Percentiles rank a stretch among this genome's conserved stretches.
These are phyloP conservation scores for Microsporum ferrugineum DNA, from an alignment of 2,329 filamentous ascomycete genomes.

Conservation along the genomic window DNA sequence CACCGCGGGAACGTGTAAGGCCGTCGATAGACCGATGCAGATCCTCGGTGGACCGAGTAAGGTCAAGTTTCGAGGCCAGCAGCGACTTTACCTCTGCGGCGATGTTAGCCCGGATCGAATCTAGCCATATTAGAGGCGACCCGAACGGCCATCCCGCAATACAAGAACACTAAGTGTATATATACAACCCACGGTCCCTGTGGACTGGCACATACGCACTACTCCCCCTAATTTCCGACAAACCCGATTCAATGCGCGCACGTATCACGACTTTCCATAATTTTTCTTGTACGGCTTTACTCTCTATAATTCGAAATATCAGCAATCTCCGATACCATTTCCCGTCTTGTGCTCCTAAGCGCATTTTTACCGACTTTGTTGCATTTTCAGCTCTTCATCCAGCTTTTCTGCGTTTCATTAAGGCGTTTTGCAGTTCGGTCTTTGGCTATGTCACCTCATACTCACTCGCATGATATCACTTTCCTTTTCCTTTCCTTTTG, in stretches of 20 bases:
- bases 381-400: not conserved
- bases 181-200: constrained; percentile 21
- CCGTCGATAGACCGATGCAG: constrained; percentile 83
- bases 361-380: not conserved
- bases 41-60: constrained; percentile 73
- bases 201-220: constrained; percentile 25
- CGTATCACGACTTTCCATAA: constrained; percentile 3
- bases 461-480: constrained; percentile 1
- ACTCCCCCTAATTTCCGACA: constrained; percentile 4
- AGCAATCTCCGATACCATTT: constrained; percentile 5
- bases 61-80: constrained; percentile 74
- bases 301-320: constrained; percentile 2
- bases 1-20: constrained; percentile 56
- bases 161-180: constrained; percentile 11
- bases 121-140: constrained; percentile 47
- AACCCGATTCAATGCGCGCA: constrained; percentile 1
- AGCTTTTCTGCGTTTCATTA: constrained; percentile 1
- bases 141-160: constrained; percentile 6
- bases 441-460: constrained; percentile 1
- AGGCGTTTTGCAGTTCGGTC: not conserved
- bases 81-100: constrained; percentile 87
- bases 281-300: not conserved
- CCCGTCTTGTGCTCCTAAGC: not conserved
- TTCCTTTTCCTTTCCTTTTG: not conserved
- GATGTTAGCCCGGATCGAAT: constrained; percentile 52